Base-by-base conservation (phyloP, 768 basidiomycete genomes). In the Leucocoprinus birnbaumii region DNA sequence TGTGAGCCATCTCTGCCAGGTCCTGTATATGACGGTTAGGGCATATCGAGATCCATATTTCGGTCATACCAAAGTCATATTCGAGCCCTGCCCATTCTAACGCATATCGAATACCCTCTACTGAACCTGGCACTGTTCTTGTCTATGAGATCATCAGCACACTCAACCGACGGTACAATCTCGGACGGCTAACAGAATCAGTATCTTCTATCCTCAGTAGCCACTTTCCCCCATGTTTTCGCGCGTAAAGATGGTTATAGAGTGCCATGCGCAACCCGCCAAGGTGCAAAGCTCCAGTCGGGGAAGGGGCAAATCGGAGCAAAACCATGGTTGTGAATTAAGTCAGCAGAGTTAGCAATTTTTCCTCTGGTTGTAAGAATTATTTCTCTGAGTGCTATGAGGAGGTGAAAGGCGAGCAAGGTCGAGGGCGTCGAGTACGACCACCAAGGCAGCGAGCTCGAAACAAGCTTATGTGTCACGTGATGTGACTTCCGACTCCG, bases 131-230 rank as follows among this genome's bases (percentile, higher is more conserved):
- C 2, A 96, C 91, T 57, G 80, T 78, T 51, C 95, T 80, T 1
- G 84, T 80, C 95, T 98, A 65, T 7, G 26, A 35, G 27, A 25
- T 25, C 46, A 38, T 21, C 48, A 25, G 18, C 8, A 18, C n/a
- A 22, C 2, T 16, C 18, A 24, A 19, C 19, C 8, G 22, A 35
- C 31, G 14, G 40, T 8, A 22, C 45, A 43, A 24, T 34, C 22
- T 27, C 11, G 65, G 5, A 31, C n/a, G 13, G 16, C 85, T 61
- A 60, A 95, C 96, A 59, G 86, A 74, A 67, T 99, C 97, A 0
- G 97, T 99, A 68, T 98, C 97, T 69, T 98, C 96, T 38, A 98
- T 85, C 48, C 97, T 77, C 62, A 98, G 72, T 35, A 98, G 82
- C 92, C 93, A 97, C 63, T 87, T 87, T 2, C 96, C 97, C 2